These are phyloP conservation scores for Coemansia sp. DNA, from an alignment of 192 early-diverging fungal genomes.

Conservation along the genomic window DNA sequence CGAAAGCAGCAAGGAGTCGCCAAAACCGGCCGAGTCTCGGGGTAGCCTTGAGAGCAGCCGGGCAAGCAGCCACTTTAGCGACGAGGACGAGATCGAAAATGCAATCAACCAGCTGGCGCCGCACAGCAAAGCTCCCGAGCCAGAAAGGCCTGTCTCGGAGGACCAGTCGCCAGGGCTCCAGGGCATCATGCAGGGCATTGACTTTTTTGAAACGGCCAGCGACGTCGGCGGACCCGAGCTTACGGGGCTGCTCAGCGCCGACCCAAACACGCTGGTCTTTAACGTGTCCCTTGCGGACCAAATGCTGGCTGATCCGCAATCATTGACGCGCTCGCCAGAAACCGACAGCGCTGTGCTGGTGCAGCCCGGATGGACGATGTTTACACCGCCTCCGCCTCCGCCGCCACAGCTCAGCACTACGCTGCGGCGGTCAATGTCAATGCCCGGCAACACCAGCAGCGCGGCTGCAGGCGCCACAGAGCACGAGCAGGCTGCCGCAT, in stretches of 20 bases:
- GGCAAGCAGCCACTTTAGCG: neutral
- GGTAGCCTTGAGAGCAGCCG: conserved; percentile 5
- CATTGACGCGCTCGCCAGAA: neutral
- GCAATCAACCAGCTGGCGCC: conserved; percentile 44
- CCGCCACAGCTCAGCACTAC: too few species aligned
- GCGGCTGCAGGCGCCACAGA: too few species aligned
- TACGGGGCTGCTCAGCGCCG: conserved; percentile 41
- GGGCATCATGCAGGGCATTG: conserved; percentile 40
- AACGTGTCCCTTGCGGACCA: neutral
- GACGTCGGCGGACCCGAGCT: conserved; percentile 33
- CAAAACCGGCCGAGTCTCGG: neutral
- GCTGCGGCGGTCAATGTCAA: conserved; percentile 47
- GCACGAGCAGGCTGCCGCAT: neutral
- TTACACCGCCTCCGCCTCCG: conserved; percentile 8
- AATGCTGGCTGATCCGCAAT: neutral
- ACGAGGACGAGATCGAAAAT: conserved; percentile 10
- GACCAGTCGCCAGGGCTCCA: conserved; percentile 5
- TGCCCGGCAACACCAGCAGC: conserved; percentile 21
- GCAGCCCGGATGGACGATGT: neutral
- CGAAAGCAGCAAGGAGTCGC: too few species aligned
- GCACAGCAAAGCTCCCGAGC: conserved; percentile 1
- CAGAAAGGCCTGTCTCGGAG: neutral
- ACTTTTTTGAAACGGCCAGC: conserved; percentile 26
- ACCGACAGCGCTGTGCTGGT: neutral
- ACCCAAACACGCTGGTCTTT: conserved; percentile 32